Evolutionary conservation across 805 yeast species (phyloP).

Genomic region (Zygosaccharomyces lentus): DNA sequence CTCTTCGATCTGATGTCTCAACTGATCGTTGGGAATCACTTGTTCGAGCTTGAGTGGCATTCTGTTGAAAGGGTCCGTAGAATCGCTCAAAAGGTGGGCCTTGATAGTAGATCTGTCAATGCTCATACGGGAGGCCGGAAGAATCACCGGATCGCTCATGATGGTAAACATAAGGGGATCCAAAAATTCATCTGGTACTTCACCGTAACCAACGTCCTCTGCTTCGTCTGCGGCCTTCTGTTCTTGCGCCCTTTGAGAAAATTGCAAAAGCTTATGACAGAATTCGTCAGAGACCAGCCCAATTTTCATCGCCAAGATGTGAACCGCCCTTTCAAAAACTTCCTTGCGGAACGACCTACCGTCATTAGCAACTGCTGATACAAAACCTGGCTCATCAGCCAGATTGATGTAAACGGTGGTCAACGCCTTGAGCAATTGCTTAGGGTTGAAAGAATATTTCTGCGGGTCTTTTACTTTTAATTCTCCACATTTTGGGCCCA

Average conservation of each 20-base stretch:
- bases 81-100: conserved; percentile 87
- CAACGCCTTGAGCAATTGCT: conserved; percentile 59
- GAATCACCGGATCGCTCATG: conserved; percentile 94
- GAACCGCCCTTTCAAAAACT: conserved; percentile 66
- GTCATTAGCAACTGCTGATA: conserved; percentile 80
- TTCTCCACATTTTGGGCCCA: conserved; percentile 90
- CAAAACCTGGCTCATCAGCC: conserved; percentile 58
- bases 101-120: conserved; percentile 90
- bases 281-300: conserved; percentile 52
- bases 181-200: conserved; percentile 90
- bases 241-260: conserved; percentile 62
- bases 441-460: conserved; percentile 78
- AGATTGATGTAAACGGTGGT: conserved; percentile 75
- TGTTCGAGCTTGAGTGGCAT: conserved; percentile 86
- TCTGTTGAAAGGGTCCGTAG: conserved; percentile 97
- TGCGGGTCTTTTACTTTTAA: conserved; percentile 82
- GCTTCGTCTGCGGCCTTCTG: conserved; percentile 62
- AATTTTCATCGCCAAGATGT: conserved; percentile 53
- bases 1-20: conserved; percentile 55
- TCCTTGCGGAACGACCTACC: conserved; percentile 77
- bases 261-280: conserved; percentile 46
- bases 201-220: conserved; percentile 86
- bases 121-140: conserved; percentile 79
- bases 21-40: conserved; percentile 70
- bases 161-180: conserved; percentile 96